phyloP scores from a whole-genome alignment of 768 basidiomycete species.

The Xerocomellus amylosporus region DNA sequence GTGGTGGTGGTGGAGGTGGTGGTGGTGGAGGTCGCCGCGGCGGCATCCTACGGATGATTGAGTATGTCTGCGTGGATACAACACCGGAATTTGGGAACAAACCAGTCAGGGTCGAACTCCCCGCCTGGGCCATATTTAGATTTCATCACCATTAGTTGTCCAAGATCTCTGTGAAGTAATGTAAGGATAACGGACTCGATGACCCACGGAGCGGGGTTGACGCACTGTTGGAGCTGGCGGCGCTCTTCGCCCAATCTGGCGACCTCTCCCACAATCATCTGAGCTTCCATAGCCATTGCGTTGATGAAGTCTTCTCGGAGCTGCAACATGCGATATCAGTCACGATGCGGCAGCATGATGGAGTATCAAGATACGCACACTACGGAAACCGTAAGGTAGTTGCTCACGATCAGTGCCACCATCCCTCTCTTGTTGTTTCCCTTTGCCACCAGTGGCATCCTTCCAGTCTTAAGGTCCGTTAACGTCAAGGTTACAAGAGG shows the following conservation, averaged over 20 bases:
- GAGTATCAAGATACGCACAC: neutral
- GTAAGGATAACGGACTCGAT: neutral
- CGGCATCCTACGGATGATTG: neutral
- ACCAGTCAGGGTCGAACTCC: constrained; percentile 82
- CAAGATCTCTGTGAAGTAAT: constrained; percentile 52
- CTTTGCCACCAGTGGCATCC: neutral
- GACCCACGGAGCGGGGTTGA: neutral
- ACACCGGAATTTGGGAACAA: constrained; percentile 2
- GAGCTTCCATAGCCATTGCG: neutral
- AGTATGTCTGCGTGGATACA: neutral
- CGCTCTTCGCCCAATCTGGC: neutral
- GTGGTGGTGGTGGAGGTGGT: too few relatives aligned
- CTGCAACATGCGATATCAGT: neutral
- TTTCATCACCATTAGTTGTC: constrained; percentile 63
- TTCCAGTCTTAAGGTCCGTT: neutral
- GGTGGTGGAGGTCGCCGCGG: neutral
- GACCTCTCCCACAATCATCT: neutral
- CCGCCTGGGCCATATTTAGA: constrained; percentile 83
- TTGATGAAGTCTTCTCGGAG: neutral
- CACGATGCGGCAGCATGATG: neutral
- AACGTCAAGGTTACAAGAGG: neutral
- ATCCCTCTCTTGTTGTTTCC: neutral
- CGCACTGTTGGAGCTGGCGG: neutral
- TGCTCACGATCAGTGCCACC: neutral
- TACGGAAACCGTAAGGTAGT: neutral